Percentiles rank a stretch among this genome's conserved stretches.
Conservation (phyloP, 2,329 filamentous ascomycete genomes). For the Phyllosticta paracitricarpa region DNA sequence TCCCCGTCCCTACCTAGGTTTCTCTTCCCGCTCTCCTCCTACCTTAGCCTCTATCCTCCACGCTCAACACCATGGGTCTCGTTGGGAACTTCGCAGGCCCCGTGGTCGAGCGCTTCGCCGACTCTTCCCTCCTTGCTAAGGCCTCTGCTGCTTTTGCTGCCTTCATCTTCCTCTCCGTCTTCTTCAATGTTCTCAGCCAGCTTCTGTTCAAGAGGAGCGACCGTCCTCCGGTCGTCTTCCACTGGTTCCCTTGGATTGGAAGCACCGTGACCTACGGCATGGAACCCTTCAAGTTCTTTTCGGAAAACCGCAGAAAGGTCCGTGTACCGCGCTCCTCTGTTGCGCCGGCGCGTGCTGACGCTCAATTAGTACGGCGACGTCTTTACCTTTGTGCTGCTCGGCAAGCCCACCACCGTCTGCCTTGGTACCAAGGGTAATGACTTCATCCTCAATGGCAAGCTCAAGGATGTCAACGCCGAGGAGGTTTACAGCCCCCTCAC, state of each 20-base stretch:
- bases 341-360: neutral
- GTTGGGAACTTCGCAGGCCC: conserved; percentile 39
- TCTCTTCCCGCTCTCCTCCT: neutral
- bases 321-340: conserved; percentile 4
- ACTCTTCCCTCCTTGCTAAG: conserved; percentile 34
- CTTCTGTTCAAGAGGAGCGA: conserved; percentile 72
- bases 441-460: conserved; percentile 84
- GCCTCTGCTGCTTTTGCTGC: conserved; percentile 34
- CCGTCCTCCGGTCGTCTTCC: conserved; percentile 52
- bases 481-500: conserved; percentile 76
- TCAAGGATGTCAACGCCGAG: conserved; percentile 81
- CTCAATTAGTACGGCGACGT: conserved; percentile 65
- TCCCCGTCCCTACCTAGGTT: conserved; percentile 1
- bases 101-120: conserved; percentile 36
- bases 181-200: conserved; percentile 73
- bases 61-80: conserved; percentile 39
- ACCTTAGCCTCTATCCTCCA: conserved; percentile 1
- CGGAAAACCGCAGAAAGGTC: conserved; percentile 62
- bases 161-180: conserved; percentile 47
- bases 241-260: conserved; percentile 63
- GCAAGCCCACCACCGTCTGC: conserved; percentile 81
- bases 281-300: conserved; percentile 84
- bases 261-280: conserved; percentile 93
- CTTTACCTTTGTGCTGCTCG: conserved; percentile 81
- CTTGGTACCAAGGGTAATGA: conserved; percentile 77